Evolutionary conservation across 768 basidiomycete genomes (phyloP), one percentile per base, ranked within the genome.

Genomic region (Lentinus brumalis): DNA sequence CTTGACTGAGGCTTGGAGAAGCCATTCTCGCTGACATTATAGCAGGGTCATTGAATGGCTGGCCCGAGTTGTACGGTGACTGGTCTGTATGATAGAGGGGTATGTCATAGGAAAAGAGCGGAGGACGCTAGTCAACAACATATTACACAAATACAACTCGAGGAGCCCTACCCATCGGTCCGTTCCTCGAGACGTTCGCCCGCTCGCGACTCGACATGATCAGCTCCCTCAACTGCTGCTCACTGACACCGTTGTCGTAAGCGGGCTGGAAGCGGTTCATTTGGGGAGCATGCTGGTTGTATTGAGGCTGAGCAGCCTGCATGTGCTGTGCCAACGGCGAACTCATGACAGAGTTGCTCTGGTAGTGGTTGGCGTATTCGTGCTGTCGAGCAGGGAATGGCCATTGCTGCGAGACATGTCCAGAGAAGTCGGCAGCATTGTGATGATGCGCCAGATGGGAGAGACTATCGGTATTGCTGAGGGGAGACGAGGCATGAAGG

Each of bases 11-110:
- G 42, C 79, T 65, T 5, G 74, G 75, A 12, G 83, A 75, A 4
- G 81, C 78, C 70, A 90, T 81, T 61, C 85, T 82, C 21, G 87
- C 88, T 38, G 89, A 87, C 88, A 92, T 90, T 50, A 92, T 91
- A 12, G 89, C 89, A 47, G 89, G 89, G 67, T 92, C 90, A 62
- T 78, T 81, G 72, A 91, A 91, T 30, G 81, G 81, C 60, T 81
- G 82, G 40, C 63, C 67, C 64, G 71, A 75, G 69, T 65, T 54
- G 57, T 72, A 74, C 12, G 74, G 71, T 65, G 71, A 75, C 51
- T 77, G 75, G 67, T 69, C 71, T 70, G 59, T 56, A 61, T 15
- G 53, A 59, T 45, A 57, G 26, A 67, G 54, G 21, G 26, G 12
- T 12, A 47, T 54, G 57, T 32, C 47, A 67, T 56, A 69, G 61